phyloP scores from a whole-genome alignment of 352 stramenopile genomes.

The Globisporangium recalcitrans region DNA sequence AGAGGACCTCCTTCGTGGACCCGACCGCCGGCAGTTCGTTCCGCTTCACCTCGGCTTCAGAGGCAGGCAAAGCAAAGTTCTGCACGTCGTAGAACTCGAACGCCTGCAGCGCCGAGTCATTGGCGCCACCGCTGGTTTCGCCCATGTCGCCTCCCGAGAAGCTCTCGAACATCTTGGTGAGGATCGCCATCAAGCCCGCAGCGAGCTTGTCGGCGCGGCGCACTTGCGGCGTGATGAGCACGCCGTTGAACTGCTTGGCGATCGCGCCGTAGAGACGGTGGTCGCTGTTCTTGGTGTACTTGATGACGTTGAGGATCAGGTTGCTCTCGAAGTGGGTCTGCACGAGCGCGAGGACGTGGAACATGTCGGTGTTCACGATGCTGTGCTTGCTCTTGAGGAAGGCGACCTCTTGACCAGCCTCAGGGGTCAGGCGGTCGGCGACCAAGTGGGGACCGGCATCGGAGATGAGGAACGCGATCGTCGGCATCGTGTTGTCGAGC shows the following conservation, averaged over 20 bases:
- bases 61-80: slow-evolving; percentile 22
- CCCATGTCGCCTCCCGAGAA: slow-evolving; percentile 2
- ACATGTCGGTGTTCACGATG: slow-evolving; percentile 49
- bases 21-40: slow-evolving; percentile 31
- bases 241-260: slow-evolving; percentile 52
- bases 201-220: slow-evolving; percentile 32
- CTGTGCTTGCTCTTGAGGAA: slow-evolving; percentile 41
- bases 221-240: slow-evolving; percentile 47
- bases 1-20: slow-evolving; percentile 45
- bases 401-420: slow-evolving; percentile 31
- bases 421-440: slow-evolving; percentile 17
- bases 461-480: slow-evolving; percentile 66
- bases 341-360: slow-evolving; percentile 42
- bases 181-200: slow-evolving; percentile 41
- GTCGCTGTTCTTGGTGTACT: slow-evolving; percentile 51
- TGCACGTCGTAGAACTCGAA: slow-evolving; percentile 59
- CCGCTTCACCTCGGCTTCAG: slow-evolving; percentile 27
- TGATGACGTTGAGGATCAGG: slow-evolving; percentile 58
- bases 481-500: slow-evolving; percentile 48
- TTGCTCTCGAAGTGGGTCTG: slow-evolving; percentile 45
- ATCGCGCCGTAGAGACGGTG: slow-evolving; percentile 51
- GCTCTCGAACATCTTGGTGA: slow-evolving; percentile 47
- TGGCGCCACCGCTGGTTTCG: too few relatives aligned
- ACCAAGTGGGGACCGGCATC: slow-evolving; percentile 52
- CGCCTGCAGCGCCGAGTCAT: slow-evolving; percentile 22